Base-by-base conservation (phyloP, 2,329 filamentous ascomycete genomes). In the Aspergillus fischeri region DNA sequence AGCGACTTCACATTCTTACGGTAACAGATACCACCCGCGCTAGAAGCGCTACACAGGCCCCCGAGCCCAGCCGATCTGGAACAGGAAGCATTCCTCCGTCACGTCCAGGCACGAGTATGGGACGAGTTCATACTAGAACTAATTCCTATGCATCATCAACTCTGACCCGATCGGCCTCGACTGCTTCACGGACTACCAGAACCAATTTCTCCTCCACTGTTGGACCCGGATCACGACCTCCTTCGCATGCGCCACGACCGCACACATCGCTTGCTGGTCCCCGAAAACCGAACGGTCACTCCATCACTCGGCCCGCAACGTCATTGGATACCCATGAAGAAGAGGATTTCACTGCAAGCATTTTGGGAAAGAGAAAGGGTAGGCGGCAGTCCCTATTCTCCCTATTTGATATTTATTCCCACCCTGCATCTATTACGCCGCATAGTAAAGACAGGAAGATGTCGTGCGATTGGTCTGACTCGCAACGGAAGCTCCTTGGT, bases 181-280 rank as follows among this genome's bases (percentile, higher is more conserved):
- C 79, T 28, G 72, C 75, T 20, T 75, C 75, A 35, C 78, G 79
- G 62, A 71, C 75, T 56, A 72, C 76, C 51, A 75, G 76, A 53
- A 79, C 75, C 60, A 79, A 77, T 59, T 85, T 86, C 60, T 79
- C 82, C 14, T 83, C 79, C 59, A 87, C 83, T 65, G 71, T 85
- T 28, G 84, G 86, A 1, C 78, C 81, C 11, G 79, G 78, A 14
- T 64, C 71, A 20, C 81, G 84, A 61, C 77, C 82, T 14, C 72
- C 76, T 5, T 71, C 76, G 58, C 73, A 68, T 38, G 64, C 69
- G 58, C 78, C 70, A 29, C 81, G 83, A 54, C 78, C 83, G 3
- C 78, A 83, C 60, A 79, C 82, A 6, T 77, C 84, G 38, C 75
- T 83, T 63, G 74, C 76, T 61, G 80, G 81, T 59, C 73, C 80